Conservation (phyloP, 225 moss, liverwort and hornwort genomes). For the Sphagnum tenellum region DNA sequence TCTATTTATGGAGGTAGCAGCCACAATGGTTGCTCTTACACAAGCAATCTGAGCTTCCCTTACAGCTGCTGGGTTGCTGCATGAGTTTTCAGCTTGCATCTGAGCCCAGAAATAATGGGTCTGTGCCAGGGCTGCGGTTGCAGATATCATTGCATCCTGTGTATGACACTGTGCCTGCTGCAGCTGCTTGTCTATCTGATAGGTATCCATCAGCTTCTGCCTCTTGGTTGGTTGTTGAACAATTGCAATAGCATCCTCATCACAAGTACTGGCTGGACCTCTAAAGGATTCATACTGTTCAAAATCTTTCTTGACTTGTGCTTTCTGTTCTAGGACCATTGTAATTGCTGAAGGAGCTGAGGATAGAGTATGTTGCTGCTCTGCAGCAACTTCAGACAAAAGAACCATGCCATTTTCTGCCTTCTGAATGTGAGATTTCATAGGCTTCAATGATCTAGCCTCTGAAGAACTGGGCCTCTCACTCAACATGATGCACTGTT, state of each 20-base stretch:
- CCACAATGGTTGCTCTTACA: no score
- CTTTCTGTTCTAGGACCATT: not conserved
- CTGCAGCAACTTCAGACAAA: slow-evolving; percentile 3
- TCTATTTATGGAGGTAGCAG: no score
- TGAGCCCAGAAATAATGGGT: slow-evolving; percentile 28
- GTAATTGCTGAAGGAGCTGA: not conserved
- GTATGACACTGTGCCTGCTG: slow-evolving; percentile 22
- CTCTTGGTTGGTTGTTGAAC: slow-evolving; percentile 2
- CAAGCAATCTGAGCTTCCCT: no score
- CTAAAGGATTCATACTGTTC: slow-evolving; percentile 2
- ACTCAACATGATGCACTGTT: no score
- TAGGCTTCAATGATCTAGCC: slow-evolving; percentile 13
- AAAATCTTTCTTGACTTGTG: not conserved
- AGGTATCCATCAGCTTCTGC: slow-evolving; percentile 1
- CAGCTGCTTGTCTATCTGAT: slow-evolving; percentile 9
- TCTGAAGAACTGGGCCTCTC: slow-evolving; percentile 2
- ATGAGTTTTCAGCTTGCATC: slow-evolving; percentile 12
- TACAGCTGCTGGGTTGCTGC: no score
- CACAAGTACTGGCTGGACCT: slow-evolving; percentile 4
- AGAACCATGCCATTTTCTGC: slow-evolving; percentile 17
- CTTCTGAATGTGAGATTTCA: slow-evolving; percentile 8
- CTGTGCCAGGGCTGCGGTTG: slow-evolving; percentile 17
- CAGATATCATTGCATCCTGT: slow-evolving; percentile 24
- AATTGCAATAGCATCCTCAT: slow-evolving; percentile 3
- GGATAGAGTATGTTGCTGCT: slow-evolving; percentile 5